phyloP scores from a whole-genome alignment of 306 rosid species.

The Bauhinia variegata region DNA sequence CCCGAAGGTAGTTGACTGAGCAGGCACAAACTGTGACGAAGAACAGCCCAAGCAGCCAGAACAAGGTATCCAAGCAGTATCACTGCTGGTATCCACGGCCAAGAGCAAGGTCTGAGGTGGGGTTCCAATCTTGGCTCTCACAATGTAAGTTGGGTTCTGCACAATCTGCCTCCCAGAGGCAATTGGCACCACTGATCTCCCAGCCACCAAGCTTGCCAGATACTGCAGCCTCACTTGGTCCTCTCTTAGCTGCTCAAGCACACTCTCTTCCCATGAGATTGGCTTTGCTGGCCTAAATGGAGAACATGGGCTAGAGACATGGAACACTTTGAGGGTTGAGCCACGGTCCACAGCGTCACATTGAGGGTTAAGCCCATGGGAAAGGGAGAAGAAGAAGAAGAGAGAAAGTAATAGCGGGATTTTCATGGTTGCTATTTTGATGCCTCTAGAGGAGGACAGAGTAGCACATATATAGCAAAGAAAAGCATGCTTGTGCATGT shows the following conservation, averaged over 20 bases:
- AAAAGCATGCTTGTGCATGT: background rate
- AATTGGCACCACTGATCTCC: constrained; percentile 67
- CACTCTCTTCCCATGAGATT: constrained; percentile 76
- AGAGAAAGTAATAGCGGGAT: constrained; percentile 17
- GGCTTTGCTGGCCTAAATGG: constrained; percentile 65
- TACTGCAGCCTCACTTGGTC: constrained; percentile 69
- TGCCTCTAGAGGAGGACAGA: constrained; percentile 24
- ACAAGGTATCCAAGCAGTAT: constrained; percentile 92
- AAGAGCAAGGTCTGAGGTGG: constrained; percentile 78
- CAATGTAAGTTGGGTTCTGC: constrained; percentile 81
- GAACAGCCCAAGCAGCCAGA: constrained; percentile 79
- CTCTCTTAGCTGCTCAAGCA: constrained; percentile 50
- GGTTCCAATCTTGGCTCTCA: constrained; percentile 69
- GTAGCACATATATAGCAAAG: constrained; percentile 36
- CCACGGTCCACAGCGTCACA: constrained; percentile 51
- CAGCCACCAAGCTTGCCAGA: constrained; percentile 57
- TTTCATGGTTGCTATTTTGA: constrained; percentile 51
- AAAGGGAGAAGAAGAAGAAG: constrained; percentile 34
- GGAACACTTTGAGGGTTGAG: constrained; percentile 73
- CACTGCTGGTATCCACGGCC: constrained; percentile 88
- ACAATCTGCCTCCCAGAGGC: constrained; percentile 83
- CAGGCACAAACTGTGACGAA: constrained; percentile 46
- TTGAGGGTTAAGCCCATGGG: constrained; percentile 46
- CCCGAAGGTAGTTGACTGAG: constrained; percentile 57
- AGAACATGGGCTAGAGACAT: constrained; percentile 69